Evolutionary conservation across 768 basidiomycete species (phyloP), one percentile per base, ranked within the genome.

Genomic region (Xerocomus potaroensis): DNA sequence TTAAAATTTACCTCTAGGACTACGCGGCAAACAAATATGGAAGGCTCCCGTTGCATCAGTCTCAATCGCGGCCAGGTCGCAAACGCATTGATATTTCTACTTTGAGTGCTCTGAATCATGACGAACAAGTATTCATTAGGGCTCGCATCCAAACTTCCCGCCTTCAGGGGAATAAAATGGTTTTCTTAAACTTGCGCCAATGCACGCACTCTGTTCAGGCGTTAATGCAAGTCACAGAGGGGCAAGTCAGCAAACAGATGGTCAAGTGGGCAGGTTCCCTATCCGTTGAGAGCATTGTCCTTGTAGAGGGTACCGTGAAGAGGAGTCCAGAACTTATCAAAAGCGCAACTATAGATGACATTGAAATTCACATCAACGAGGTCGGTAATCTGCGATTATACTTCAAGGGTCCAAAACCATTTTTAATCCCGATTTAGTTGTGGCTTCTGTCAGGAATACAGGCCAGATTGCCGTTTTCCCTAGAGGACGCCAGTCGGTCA

Each of bases 221-320:
- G 29, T 71, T 98, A 32, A 72, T 95, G 50, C 68, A 73, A 39
- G 80, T 87, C 19, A 71, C 84, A 9, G 77, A 81, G 10, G 86
- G 80, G 37, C 83, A 79, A 59, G 77, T 98, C 22, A 94, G 91
- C 51, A 97, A 94, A 69, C 93, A 95, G 65, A 99, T 99, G 96
- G 80, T 92, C 31, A 96, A 92, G 69, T 98, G 88, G 87, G 80
- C 84, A 15, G 82, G 83, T 16, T 63, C 79, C 21, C 69, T 98
- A 41, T 72, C 84, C 22, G 79, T 79, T 58, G 96, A 99, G 72
- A 89, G 86, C 48, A 93, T 99, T 59, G 85, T 98, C 5, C 79
- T 94, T 19, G 86, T 95, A 5, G 86, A 93, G 67, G 95, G 92
- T 31, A 60, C 74, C 43, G 87, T 94, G 34, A 80, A 83, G 64